A percentile compares a stretch with the other conserved stretches of the same genome.
Conservation (phyloP, 1,284 basidiomycete species). For the Ustilago sp. region DNA sequence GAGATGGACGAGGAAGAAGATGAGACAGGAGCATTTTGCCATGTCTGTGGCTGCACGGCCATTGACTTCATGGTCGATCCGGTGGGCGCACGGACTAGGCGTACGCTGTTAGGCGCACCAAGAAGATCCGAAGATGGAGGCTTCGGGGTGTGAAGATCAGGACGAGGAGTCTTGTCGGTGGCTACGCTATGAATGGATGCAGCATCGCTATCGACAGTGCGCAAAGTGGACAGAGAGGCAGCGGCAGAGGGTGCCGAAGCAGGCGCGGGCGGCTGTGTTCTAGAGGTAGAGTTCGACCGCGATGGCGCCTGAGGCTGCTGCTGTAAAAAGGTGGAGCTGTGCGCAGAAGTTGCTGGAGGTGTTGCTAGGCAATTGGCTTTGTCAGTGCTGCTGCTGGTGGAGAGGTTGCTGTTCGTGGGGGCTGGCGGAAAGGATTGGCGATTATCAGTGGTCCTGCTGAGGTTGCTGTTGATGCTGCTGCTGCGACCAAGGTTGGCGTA, state of each 20-base stretch:
- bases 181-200: constrained; percentile 31
- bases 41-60: constrained; percentile 35
- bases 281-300: neutral
- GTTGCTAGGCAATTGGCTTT: neutral
- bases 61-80: constrained; percentile 46
- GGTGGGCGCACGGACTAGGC: constrained; percentile 41
- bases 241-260: constrained; percentile 7
- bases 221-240: neutral
- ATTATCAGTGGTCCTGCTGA: constrained; percentile 13
- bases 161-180: constrained; percentile 31
- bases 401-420: constrained; percentile 15
- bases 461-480: constrained; percentile 34
- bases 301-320: constrained; percentile 22
- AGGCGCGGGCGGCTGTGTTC: neutral
- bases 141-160: constrained; percentile 3
- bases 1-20: constrained; percentile 13
- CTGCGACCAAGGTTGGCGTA: constrained; percentile 30
- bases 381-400: constrained; percentile 4
- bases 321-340: neutral
- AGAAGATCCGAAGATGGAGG: constrained; percentile 6
- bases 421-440: constrained; percentile 13
- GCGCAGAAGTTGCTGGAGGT: neutral
- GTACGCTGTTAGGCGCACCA: constrained; percentile 3
- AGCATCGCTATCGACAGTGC: constrained; percentile 13
- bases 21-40: constrained; percentile 27